Evolutionary conservation across 2,329 filamentous ascomycete genomes (phyloP), one percentile per base, ranked within the genome.

Genomic region (Leptosphaerulina australis): DNA sequence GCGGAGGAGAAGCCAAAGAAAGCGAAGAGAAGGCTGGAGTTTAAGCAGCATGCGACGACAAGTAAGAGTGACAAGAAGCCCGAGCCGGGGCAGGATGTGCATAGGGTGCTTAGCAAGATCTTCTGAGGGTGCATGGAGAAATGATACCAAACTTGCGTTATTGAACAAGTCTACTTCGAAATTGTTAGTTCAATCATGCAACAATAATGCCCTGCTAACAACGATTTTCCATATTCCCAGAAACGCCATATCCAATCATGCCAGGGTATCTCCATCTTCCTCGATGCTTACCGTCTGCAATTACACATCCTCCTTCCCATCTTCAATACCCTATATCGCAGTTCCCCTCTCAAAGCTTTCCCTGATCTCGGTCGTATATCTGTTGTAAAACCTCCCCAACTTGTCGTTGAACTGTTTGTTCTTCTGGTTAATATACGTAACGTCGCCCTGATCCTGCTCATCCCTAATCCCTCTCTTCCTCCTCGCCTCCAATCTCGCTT

Each of bases 401-500:
- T 99, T 97, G 79, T 96, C 87, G 84, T 99, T 99, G 80, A 99
- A 99, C 81, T 97, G 91, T 81, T 97, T 97, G 81, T 99, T 99
- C 69, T 99, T 97, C 77, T 97, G 91, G 77, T 99, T 99, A 83
- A 99, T 99, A 76, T 96, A 97, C 6, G 93, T 97, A 64, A 97
- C 89, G 74, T 99, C 94, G 21, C 85, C 88, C 37, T 92, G 89
- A 57, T 96, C 91, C 49, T 66, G 59, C 50, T 92, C 91, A 56
- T 77, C 74, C 70, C 86, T 83, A 10, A 84, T 83, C 71, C 88
- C 85, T 44, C 91, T 82, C 59, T 95, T 90, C 71, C 84, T 86
- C 64, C 91, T 82, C 79, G 95, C 95, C 82, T 92, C 95, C 67
- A 96, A 70, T 41, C 91, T 81, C 43, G 86, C 82, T 64, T 95